Base-by-base conservation (phyloP, 257 asterid genomes). In the Rhazya stricta region DNA sequence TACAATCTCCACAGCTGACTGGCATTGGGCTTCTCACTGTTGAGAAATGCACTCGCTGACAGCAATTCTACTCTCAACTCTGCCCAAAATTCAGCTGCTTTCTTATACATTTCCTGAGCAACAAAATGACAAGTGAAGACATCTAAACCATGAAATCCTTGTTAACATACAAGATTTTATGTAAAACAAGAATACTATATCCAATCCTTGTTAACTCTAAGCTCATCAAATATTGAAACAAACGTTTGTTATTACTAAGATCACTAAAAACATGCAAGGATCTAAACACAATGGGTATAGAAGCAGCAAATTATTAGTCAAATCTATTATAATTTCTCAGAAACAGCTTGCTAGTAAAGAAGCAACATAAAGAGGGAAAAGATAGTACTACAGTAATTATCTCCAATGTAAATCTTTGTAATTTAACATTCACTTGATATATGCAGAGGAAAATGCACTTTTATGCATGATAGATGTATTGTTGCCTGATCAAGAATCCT, bases 11-110 rank as follows among this genome's bases (percentile, higher is more conserved):
- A 95, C 51, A 95, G 42, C 81, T 88, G 94, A 83, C 92, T 88
- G 58, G 93, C 80, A 81, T 74, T 87, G 71, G 98, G 91, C 83
- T 78, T 86, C 80, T 88, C 97, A 58, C 79, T 77, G 57, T 77
- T 69, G 54, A 89, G 85, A 82, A 81, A 80, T 42, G 88, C 78
- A 73, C 90, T 86, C 37, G 99, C 97, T 76, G 91, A 85, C 77
- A 91, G 77, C 88, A 95, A 82, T 77, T 95, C 98, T 72, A 86
- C 84, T 84, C 99, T 91, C 84, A 95, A 82, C 80, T 87, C 90
- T 27, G 93, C 96, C 99, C 99, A 95, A 81, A 95, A 91, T 78
- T 86, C 91, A 6, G 99, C 94, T 51, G 99, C 91, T 79, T 87
- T 92, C 74, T 71, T 86, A 86, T 95, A 95, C 91, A 89, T 87